Percentiles rank a stretch among this genome's conserved stretches.
Evolutionary conservation across 352 stramenopile species (phyloP).

Genomic region (Pythium monospermum): DNA sequence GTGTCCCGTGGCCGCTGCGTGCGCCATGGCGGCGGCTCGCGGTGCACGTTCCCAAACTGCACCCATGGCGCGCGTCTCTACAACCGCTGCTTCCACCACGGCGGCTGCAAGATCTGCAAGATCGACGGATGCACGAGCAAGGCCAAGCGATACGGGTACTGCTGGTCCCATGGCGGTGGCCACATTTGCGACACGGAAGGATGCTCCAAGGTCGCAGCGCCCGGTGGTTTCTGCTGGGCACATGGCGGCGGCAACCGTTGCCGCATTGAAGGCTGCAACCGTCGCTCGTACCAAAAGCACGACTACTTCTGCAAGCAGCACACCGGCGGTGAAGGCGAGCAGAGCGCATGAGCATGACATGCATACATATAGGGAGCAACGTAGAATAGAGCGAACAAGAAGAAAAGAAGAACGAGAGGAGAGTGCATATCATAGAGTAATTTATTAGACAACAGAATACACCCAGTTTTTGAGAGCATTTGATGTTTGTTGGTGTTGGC

Average conservation of each 20-base stretch:
- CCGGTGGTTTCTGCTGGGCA: constrained; percentile 11
- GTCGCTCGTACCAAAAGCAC: constrained; percentile 27
- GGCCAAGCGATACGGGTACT: constrained; percentile 19
- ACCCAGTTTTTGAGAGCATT: no score
- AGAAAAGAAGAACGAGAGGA: not conserved
- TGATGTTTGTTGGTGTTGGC: not conserved
- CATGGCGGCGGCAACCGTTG: constrained; percentile 38
- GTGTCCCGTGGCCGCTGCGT: constrained; percentile 27
- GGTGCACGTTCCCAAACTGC: constrained; percentile 10
- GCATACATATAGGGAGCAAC: not conserved
- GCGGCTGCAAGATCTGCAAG: constrained; percentile 13
- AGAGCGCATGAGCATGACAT: not conserved
- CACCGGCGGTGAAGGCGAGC: constrained; percentile 1
- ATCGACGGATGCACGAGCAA: constrained; percentile 8
- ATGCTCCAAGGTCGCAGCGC: constrained; percentile 9
- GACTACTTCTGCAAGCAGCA: constrained; percentile 51
- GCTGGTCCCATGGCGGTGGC: constrained; percentile 17
- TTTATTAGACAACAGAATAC: no score
- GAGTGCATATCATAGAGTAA: constrained; percentile 10
- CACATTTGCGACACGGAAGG: constrained; percentile 1
- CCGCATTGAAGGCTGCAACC: constrained; percentile 43
- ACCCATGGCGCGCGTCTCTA: constrained; percentile 11
- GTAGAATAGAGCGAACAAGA: no score
- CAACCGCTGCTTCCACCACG: constrained; percentile 15
- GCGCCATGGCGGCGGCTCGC: constrained; percentile 27